Conservation (phyloP, 139 green algal genomes). For the Coelastrella sp. region DNA sequence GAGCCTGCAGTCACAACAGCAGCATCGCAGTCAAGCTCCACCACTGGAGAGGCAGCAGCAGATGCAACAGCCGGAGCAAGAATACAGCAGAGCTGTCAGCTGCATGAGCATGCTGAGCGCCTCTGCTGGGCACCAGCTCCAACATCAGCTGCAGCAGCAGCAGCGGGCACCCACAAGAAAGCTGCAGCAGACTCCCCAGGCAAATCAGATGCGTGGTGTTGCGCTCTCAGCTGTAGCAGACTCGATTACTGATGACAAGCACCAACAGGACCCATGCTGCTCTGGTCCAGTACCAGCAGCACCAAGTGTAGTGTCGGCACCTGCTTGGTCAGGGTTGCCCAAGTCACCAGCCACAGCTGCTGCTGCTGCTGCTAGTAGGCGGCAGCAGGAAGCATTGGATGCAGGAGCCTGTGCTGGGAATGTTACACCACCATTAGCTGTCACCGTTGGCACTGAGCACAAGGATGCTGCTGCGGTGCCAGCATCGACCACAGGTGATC, state of each 20-base stretch:
- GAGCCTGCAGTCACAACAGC: background rate
- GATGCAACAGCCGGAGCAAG: background rate
- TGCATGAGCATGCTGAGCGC: conserved; percentile 7
- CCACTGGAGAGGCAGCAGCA: conserved; percentile 15
- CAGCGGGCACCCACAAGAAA: background rate
- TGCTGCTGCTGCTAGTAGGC: too few relatives aligned
- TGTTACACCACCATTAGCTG: too few relatives aligned
- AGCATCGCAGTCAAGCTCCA: conserved; percentile 1
- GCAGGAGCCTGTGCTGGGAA: too few relatives aligned
- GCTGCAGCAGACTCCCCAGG: background rate
- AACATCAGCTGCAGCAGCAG: conserved; percentile 9
- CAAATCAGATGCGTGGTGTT: background rate
- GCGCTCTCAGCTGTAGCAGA: too few relatives aligned
- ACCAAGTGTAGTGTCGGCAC: background rate
- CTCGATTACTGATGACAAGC: too few relatives aligned
- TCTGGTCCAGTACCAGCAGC: too few relatives aligned
- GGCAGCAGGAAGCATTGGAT: too few relatives aligned
- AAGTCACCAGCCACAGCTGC: too few relatives aligned
- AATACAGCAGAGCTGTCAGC: background rate
- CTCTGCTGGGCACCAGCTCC: background rate
- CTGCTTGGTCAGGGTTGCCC: background rate
- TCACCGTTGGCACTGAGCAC: too few relatives aligned
- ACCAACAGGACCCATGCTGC: too few relatives aligned
- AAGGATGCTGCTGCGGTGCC: too few relatives aligned
- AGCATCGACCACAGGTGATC: too few relatives aligned